A percentile compares a stretch with the other conserved stretches of the same genome.
Evolutionary conservation across 352 stramenopile genomes (phyloP).

Genomic region (Globisporangium paddicum): DNA sequence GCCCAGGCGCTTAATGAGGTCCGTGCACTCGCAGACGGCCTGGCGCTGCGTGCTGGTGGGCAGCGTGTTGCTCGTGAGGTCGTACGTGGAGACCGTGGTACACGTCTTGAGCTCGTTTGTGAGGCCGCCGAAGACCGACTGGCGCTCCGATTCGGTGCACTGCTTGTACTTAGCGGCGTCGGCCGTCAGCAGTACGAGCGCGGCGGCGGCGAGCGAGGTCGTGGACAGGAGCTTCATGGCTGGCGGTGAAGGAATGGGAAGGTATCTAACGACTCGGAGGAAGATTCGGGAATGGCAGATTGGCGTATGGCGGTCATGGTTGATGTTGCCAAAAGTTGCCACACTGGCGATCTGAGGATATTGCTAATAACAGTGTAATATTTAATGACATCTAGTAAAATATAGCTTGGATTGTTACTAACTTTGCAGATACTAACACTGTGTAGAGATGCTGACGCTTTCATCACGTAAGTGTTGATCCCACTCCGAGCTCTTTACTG

Average conservation of each 20-base stretch:
- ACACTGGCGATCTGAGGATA: no score
- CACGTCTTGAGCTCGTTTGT: constrained; percentile 22
- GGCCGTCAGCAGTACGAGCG: constrained; percentile 2
- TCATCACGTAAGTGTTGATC: not conserved
- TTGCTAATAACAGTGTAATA: no score
- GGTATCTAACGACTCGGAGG: constrained; percentile 4
- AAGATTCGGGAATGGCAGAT: constrained; percentile 1
- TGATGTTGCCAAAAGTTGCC: not conserved
- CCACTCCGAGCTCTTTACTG: not conserved
- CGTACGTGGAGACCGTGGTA: constrained; percentile 14
- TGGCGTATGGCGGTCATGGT: not conserved
- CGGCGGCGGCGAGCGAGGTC: not conserved
- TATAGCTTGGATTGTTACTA: no score
- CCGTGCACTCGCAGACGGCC: constrained; percentile 26
- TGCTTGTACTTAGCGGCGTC: constrained; percentile 9
- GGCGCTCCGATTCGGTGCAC: constrained; percentile 10
- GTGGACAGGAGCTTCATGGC: constrained; percentile 4
- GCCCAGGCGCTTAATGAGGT: constrained; percentile 21
- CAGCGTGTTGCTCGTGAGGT: constrained; percentile 20
- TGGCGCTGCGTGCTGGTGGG: constrained; percentile 20
- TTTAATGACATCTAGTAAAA: no score
- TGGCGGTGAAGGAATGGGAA: not conserved
- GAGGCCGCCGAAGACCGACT: constrained; percentile 13
- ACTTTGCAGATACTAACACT: no score
- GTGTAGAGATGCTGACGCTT: no score